phyloP scores from a whole-genome alignment of 306 rosid genomes.

The Ormosia emarginata region DNA sequence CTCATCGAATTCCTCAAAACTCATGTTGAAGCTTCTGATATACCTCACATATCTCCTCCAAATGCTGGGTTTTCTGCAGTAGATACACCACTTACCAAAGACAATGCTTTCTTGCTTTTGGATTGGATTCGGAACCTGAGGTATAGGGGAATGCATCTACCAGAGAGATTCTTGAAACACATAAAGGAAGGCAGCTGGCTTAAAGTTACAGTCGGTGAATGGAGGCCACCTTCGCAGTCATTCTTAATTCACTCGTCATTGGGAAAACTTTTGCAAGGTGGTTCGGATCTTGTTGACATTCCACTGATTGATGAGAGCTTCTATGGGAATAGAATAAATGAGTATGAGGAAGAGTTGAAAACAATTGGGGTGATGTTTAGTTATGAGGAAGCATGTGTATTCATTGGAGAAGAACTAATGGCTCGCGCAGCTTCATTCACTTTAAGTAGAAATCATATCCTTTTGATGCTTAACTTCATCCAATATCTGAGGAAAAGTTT shows the following conservation, averaged over 20 bases:
- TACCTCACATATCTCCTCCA: constrained; percentile 65
- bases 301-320: constrained; percentile 54
- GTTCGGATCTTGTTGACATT: constrained; percentile 61
- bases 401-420: constrained; percentile 66
- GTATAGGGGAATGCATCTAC: neutral
- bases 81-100: constrained; percentile 46
- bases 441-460: constrained; percentile 34
- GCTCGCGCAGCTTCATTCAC: constrained; percentile 39
- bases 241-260: constrained; percentile 47
- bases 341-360: constrained; percentile 56
- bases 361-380: constrained; percentile 68
- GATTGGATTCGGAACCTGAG: constrained; percentile 52
- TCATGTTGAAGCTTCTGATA: constrained; percentile 48
- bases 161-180: constrained; percentile 42
- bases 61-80: constrained; percentile 43
- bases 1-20: constrained; percentile 41
- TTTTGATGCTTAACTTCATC: constrained; percentile 56
- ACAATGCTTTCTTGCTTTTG: constrained; percentile 60
- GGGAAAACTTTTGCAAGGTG: constrained; percentile 51
- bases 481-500: constrained; percentile 29
- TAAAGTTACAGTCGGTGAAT: constrained; percentile 44
- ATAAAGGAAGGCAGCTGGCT: constrained; percentile 69
- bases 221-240: constrained; percentile 59
- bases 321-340: constrained; percentile 46
- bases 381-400: constrained; percentile 56